Percentiles rank a stretch among this genome's conserved stretches.
Evolutionary conservation across 2,329 filamentous ascomycete species (phyloP).

Genomic region (Volutella citrinella): DNA sequence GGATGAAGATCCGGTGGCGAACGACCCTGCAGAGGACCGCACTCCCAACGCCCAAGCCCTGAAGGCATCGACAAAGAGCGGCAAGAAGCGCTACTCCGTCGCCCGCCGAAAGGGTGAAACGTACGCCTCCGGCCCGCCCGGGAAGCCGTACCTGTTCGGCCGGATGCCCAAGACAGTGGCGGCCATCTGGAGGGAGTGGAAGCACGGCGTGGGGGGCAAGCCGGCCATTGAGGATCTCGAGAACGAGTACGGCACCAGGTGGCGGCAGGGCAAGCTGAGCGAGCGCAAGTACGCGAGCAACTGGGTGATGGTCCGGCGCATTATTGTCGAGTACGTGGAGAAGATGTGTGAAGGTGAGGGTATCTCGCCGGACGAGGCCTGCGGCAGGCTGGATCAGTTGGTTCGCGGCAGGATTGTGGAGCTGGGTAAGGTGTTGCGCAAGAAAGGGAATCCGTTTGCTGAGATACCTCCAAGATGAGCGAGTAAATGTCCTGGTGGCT

Average conservation of each 20-base stretch:
- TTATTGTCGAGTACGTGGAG: conserved; percentile 17
- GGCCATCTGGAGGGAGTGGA: conserved; percentile 23
- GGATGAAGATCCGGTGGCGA: conserved; percentile 4
- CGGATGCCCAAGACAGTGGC: conserved; percentile 22
- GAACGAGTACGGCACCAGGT: conserved; percentile 13
- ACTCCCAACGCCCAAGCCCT: no score
- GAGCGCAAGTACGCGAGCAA: conserved; percentile 26
- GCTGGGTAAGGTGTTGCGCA: conserved; percentile 17
- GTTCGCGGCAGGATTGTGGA: conserved; percentile 23
- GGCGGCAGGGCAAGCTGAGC: conserved; percentile 15
- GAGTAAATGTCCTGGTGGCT: background rate
- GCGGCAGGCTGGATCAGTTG: conserved; percentile 14
- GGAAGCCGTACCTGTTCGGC: conserved; percentile 17
- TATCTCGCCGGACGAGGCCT: conserved; percentile 5
- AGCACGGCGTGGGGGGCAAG: conserved; percentile 18
- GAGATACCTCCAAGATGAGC: conserved; percentile 11
- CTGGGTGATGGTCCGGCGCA: conserved; percentile 21
- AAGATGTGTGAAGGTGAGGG: conserved; percentile 11
- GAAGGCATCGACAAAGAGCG: no score
- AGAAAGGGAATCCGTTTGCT: conserved; percentile 18
- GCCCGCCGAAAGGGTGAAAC: conserved; percentile 15
- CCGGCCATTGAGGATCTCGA: conserved; percentile 20
- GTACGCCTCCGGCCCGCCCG: conserved; percentile 13
- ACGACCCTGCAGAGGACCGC: no score
- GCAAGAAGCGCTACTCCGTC: conserved; percentile 19